Percentiles rank a stretch among this genome's conserved stretches.
Evolutionary conservation across 2,329 filamentous ascomycete genomes (phyloP).

Genomic region (Aspergillus versicolor): DNA sequence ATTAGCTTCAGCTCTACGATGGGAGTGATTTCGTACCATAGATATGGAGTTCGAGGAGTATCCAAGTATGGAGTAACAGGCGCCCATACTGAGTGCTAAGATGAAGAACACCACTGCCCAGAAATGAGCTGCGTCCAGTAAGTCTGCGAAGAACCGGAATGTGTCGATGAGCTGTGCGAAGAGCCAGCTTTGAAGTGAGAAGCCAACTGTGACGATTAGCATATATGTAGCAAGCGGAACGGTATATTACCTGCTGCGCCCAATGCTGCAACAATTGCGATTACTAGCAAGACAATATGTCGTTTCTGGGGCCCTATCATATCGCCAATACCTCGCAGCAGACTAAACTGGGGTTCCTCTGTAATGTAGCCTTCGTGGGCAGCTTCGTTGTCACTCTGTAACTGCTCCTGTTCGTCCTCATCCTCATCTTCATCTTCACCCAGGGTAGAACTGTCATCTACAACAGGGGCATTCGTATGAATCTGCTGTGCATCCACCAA

Average conservation of each 20-base stretch:
- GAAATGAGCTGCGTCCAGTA: constrained; percentile 47
- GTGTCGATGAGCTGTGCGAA: constrained; percentile 51
- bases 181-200: constrained; percentile 39
- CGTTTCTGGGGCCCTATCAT: too few relatives aligned
- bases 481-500: constrained; percentile 73
- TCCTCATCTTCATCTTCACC: background rate
- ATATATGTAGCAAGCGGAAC: too few relatives aligned
- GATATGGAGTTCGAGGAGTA: constrained; percentile 46
- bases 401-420: too few relatives aligned
- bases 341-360: too few relatives aligned
- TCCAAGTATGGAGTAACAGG: constrained; percentile 48
- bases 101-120: constrained; percentile 58
- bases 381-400: too few relatives aligned
- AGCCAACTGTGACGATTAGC: constrained; percentile 16
- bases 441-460: background rate
- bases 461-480: constrained; percentile 49
- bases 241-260: constrained; percentile 1
- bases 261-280: background rate
- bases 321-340: too few relatives aligned
- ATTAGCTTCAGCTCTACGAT: too few relatives aligned
- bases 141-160: constrained; percentile 44
- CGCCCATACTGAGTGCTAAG: constrained; percentile 48
- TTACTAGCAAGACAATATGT: too few relatives aligned
- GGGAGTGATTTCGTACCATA: constrained; percentile 23
- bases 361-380: too few relatives aligned